Conservation (phyloP, 331 rosid species). For the Pyracantha coccinea region DNA sequence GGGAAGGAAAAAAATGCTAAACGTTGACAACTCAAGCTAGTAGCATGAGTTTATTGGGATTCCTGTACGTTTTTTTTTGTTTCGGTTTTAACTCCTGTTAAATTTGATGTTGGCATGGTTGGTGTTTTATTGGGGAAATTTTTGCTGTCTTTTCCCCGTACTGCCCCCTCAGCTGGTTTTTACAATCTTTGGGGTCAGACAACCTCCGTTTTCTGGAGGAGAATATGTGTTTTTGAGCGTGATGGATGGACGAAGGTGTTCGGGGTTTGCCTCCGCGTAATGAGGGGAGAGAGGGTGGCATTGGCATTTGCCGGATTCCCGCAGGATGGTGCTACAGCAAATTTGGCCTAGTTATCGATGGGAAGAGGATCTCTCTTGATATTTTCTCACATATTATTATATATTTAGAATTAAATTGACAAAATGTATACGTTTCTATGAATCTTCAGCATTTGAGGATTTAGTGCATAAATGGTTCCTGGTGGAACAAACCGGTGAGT, state of each 20-base stretch:
- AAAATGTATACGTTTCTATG: conserved; percentile 22
- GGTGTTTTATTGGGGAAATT: conserved; percentile 31
- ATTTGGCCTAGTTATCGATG: neutral
- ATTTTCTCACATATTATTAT: neutral
- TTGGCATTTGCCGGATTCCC: conserved; percentile 17
- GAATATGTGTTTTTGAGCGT: conserved; percentile 10
- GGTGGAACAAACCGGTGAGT: conserved; percentile 3
- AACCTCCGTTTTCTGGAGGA: conserved; percentile 13
- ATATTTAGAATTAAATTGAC: conserved; percentile 21
- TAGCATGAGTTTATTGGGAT: conserved; percentile 32
- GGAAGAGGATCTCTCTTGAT: neutral
- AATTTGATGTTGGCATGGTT: conserved; percentile 31
- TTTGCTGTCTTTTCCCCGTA: conserved; percentile 35
- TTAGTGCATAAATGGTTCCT: conserved; percentile 30
- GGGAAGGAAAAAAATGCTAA: conserved; percentile 6
- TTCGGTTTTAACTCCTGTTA: neutral
- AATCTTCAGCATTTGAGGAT: conserved; percentile 22
- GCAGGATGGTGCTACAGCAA: conserved; percentile 19
- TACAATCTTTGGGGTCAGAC: conserved; percentile 59
- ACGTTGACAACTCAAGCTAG: conserved; percentile 26
- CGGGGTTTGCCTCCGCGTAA: conserved; percentile 9
- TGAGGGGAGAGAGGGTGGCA: conserved; percentile 13
- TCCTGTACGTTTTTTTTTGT: conserved; percentile 3
- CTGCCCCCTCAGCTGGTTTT: conserved; percentile 59
- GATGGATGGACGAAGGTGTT: neutral